Base-by-base conservation (phyloP, 2,329 filamentous ascomycete genomes). In the Diaporthe vaccinii region DNA sequence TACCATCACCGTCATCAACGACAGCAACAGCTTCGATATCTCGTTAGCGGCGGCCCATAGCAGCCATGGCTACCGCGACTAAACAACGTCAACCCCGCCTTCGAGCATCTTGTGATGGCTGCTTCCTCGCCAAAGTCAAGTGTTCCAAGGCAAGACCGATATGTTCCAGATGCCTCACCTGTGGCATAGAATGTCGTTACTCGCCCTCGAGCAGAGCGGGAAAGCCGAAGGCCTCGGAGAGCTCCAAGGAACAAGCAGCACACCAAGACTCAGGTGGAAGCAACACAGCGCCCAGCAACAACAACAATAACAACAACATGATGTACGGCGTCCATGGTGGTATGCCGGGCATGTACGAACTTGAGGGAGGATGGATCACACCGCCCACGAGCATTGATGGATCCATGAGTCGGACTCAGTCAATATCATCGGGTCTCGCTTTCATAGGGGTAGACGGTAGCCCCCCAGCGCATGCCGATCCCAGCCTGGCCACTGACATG, bases 51-150 rank as follows among this genome's bases (percentile, higher is more conserved):
- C 58, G 28, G 34, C 31, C 51, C 39, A 25, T 22, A 55, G 9
- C n/a, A 61, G 39, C 46, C n/a, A 76, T 78, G 79, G 74, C 78
- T 69, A 79, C 80, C 34, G 46, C 58, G 34, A 77, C 78, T 41
- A 85, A 85, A 75, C 78, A 82, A 76, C 83, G 84, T 46, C 83
- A 85, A 77, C 84, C 84, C 65, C 84, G 85, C 61, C 81, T 88
- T 41, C 82, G 87, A 75, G 86, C 85, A 31, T 89, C 88, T 25
- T 90, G 88, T 79, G 88, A 90, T 76, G 87, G 86, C 10, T 90
- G 88, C 81, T 89, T 89, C 79, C 81, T 88, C 28, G 88, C 88
- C 76, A 90, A 90, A 79, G 88, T 90, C 81, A 90, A 89, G 78
- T 90, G 88, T 80, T 88, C 86, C 76, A 90, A 90, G 78, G 83